Base-by-base conservation (phyloP, 352 stramenopile genomes). In the Pythium angustatum region DNA sequence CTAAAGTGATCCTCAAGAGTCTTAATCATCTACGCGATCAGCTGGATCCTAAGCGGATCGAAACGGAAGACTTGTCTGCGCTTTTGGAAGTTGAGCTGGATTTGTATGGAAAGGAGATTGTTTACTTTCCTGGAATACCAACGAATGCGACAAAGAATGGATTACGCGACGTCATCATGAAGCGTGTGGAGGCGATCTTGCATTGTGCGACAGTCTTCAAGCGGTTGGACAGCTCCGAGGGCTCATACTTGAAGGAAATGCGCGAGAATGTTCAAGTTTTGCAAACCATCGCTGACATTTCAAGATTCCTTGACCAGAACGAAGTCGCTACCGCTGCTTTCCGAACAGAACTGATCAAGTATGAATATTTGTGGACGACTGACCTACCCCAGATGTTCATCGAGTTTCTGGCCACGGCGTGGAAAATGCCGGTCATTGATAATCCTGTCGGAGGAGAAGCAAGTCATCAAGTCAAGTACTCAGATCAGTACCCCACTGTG, bases 321-420 rank as follows among this genome's bases (percentile, higher is more conserved):
- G 88, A 97, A 51, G 69, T 69, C 8, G 75, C 78, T 7, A 88
- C 81, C 17, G 60, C 72, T 5, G 74, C 82, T 2, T 93, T 85
- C 45, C 81, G 85, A 21, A 43, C 70, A 8, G 80, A 93, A 21
- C 77, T 97, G n/a, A 81, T 73, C 11, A 96, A 96, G 61, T 98
- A 97, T 64, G 87, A 96, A 49, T 97, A 98, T 69, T 62, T 98
- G 11, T 98, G 91, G 91, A 94, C 79, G 12, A 97, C 91, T 2
- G 90, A 98, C 48, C 67, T 98, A 28, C 70, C 93, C 14, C 74
- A 87, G 24, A 96, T 97, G 79, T 98, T 98, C 34, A 41, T 73
- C 1, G 58, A 85, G 47, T 98, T 98, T 64, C 74, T 97, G 1
- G 51, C 66, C 3, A 85, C 78, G 0, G 86, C 82, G 19, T 93